Percentiles rank a stretch among this genome's conserved stretches.
phyloP scores from a whole-genome alignment of 331 rosid species.

The Cydonia oblonga region DNA sequence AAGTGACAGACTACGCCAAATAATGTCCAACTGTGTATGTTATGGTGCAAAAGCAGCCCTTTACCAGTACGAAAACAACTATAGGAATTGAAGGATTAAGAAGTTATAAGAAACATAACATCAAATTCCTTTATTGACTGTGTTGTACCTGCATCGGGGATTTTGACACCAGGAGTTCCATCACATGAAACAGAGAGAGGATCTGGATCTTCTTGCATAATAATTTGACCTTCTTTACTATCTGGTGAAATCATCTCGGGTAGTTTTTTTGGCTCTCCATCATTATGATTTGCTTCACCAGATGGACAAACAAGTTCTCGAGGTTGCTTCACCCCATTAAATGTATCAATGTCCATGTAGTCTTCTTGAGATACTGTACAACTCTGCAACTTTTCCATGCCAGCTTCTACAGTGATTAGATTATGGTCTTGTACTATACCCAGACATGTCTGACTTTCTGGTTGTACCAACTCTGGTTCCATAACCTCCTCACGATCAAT shows the following conservation, averaged over 20 bases:
- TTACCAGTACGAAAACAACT: not conserved
- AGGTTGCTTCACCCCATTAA: slow-evolving; percentile 13
- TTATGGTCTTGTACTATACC: slow-evolving; percentile 13
- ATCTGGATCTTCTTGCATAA: not conserved
- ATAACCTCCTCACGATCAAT: slow-evolving; percentile 16
- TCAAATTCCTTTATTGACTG: slow-evolving; percentile 14
- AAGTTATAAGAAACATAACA: not conserved
- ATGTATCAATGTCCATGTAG: slow-evolving; percentile 13
- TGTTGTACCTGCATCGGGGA: slow-evolving; percentile 31
- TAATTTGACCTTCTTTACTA: slow-evolving; percentile 12
- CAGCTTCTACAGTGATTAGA: slow-evolving; percentile 16
- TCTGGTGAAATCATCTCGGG: slow-evolving; percentile 25
- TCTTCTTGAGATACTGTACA: slow-evolving; percentile 20
- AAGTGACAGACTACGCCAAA: not conserved
- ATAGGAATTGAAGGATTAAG: not conserved
- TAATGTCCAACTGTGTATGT: not conserved
- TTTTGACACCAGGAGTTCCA: slow-evolving; percentile 29
- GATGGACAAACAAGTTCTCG: slow-evolving; percentile 15
- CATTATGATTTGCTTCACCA: slow-evolving; percentile 22
- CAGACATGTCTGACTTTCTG: slow-evolving; percentile 15
- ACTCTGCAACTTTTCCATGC: slow-evolving; percentile 30
- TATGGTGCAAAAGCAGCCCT: not conserved
- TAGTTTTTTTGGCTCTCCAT: slow-evolving; percentile 9
- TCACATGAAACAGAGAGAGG: slow-evolving; percentile 16
- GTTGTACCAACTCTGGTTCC: slow-evolving; percentile 17